phyloP scores from a whole-genome alignment of 208 protist genomes.

The Leishmania turanica region DNA sequence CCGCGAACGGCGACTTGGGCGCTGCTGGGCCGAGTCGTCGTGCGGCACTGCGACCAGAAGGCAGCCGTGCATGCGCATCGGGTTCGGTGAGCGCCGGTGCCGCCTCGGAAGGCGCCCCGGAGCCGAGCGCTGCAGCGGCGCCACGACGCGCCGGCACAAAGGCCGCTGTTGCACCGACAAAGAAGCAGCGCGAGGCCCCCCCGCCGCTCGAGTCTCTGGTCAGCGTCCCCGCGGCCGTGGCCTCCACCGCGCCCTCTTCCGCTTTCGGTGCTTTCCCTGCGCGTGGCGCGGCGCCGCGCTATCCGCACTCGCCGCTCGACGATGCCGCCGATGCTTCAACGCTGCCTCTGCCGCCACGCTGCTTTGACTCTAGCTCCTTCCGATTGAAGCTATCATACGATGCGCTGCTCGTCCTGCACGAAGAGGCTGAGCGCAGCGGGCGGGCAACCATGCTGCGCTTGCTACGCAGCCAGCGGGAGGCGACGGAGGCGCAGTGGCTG shows the following conservation, averaged over 20 bases:
- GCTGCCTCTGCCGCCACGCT: conserved; percentile 16
- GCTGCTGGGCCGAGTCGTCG: not conserved
- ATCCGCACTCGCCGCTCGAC: not conserved
- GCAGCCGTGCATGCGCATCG: not conserved
- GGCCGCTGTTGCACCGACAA: not conserved
- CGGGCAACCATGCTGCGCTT: conserved; percentile 17
- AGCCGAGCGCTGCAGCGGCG: not conserved
- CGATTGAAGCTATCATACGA: conserved; percentile 70
- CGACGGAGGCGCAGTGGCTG: conserved; percentile 19
- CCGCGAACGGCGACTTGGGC: not conserved
- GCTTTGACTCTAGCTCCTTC: conserved; percentile 74
- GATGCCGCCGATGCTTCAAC: conserved; percentile 4
- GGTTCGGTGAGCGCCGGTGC: not conserved
- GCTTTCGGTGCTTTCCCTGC: not conserved
- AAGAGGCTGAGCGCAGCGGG: conserved; percentile 28
- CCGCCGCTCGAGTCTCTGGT: not conserved
- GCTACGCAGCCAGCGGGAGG: conserved; percentile 17
- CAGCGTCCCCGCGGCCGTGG: not conserved
- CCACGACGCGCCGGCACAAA: no score
- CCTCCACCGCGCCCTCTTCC: not conserved
- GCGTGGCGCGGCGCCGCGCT: not conserved
- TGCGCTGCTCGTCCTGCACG: conserved; percentile 43
- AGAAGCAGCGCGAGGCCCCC: not conserved
- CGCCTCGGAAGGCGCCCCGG: not conserved
- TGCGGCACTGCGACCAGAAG: not conserved